A percentile compares a stretch with the other conserved stretches of the same genome.
phyloP scores from a whole-genome alignment of 768 basidiomycete genomes.

The Favolaschia claudopus region DNA sequence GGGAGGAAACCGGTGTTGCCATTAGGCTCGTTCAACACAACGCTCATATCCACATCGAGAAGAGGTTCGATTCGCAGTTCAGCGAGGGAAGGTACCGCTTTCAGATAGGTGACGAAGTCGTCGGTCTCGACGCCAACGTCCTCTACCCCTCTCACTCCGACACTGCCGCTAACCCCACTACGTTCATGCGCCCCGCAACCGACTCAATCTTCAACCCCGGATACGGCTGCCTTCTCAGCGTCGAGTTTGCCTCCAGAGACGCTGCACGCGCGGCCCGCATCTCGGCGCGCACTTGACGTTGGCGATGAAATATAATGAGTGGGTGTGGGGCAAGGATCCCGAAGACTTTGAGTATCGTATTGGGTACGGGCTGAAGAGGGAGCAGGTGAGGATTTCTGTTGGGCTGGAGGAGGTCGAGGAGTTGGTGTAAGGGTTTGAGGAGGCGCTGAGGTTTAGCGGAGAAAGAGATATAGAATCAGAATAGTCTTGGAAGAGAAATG shows the following conservation, averaged over 20 bases:
- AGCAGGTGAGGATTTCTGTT: not conserved
- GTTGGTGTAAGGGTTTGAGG: not conserved
- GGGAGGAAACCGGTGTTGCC: too few relatives aligned
- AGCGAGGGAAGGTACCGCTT: too few relatives aligned
- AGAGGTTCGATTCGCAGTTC: too few relatives aligned
- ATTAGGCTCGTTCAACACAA: too few relatives aligned
- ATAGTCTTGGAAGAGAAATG: not conserved
- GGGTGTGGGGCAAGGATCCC: not conserved
- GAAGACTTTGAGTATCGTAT: not conserved
- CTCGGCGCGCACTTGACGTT: not conserved
- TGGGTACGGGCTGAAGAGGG: not conserved
- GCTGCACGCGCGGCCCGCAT: not conserved
- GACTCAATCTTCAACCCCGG: too few relatives aligned
- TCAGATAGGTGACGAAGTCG: conserved; percentile 43
- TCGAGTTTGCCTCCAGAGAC: not conserved
- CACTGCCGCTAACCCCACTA: not conserved
- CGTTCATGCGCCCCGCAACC: not conserved
- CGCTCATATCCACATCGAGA: too few relatives aligned
- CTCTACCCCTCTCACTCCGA: not conserved
- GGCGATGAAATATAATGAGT: not conserved
- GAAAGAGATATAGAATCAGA: too few relatives aligned
- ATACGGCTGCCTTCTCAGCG: not conserved
- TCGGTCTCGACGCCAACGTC: conserved; percentile 29
- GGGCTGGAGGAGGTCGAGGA: not conserved
- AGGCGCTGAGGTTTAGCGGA: not conserved